phyloP scores from a whole-genome alignment of 495 filamentous ascomycete genomes.

The Glarea lozoyensis region DNA sequence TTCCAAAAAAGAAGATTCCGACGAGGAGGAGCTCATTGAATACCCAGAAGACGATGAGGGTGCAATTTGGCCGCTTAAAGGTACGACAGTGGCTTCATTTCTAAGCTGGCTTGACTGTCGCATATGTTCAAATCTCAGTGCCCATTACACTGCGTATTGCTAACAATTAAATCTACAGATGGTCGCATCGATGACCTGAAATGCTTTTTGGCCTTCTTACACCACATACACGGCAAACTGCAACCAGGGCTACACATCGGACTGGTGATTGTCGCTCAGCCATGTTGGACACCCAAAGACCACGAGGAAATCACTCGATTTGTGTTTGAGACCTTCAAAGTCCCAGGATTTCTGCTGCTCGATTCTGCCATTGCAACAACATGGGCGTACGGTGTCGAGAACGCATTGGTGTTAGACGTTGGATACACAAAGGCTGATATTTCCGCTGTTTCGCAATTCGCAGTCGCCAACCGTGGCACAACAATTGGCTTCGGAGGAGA shows the following conservation, averaged over 20 bases:
- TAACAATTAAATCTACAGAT: slow-evolving; percentile 24
- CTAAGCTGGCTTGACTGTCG: too few relatives aligned
- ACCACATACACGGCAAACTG: slow-evolving; percentile 77
- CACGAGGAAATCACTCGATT: slow-evolving; percentile 79
- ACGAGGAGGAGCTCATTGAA: slow-evolving; percentile 63
- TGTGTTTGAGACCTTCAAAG: slow-evolving; percentile 94
- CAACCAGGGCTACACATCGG: slow-evolving; percentile 90
- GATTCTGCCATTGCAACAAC: slow-evolving; percentile 74
- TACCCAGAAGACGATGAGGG: slow-evolving; percentile 80
- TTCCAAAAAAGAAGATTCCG: slow-evolving; percentile 44
- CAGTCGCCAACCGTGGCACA: slow-evolving; percentile 53
- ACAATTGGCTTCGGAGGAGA: slow-evolving; percentile 76
- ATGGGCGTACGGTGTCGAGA: slow-evolving; percentile 71
- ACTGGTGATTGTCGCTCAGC: slow-evolving; percentile 77
- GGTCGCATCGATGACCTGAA: slow-evolving; percentile 84
- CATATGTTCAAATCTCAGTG: too few relatives aligned
- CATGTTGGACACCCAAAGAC: slow-evolving; percentile 76
- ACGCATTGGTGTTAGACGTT: slow-evolving; percentile 78
- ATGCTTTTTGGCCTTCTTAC: slow-evolving; percentile 84
- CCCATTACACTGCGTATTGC: too few relatives aligned
- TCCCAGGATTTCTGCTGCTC: slow-evolving; percentile 78
- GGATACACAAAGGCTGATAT: slow-evolving; percentile 87
- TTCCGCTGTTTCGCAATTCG: slow-evolving; percentile 73
- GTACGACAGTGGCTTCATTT: too few relatives aligned
- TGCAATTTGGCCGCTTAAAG: slow-evolving; percentile 75